A percentile compares a stretch with the other conserved stretches of the same genome.
phyloP scores from a whole-genome alignment of 768 basidiomycete genomes.

The Imleria badia region DNA sequence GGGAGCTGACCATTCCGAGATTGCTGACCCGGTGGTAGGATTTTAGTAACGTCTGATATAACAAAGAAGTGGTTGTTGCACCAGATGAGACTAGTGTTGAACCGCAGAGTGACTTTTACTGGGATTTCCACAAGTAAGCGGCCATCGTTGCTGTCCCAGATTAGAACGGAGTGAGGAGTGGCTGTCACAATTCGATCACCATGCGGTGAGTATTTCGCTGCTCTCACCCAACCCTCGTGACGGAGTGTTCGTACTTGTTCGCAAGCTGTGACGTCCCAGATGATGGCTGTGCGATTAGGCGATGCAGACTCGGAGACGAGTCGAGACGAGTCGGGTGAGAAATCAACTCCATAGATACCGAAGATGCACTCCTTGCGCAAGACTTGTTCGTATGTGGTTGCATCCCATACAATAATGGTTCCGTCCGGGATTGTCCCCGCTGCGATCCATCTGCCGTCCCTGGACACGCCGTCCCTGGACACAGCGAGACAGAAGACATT shows the following conservation, averaged over 20 bases:
- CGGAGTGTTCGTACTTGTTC: neutral
- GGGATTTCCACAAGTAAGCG: neutral
- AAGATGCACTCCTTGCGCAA: neutral
- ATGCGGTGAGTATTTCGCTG: neutral
- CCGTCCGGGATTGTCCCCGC: neutral
- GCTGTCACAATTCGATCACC: neutral
- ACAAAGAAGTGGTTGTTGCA: neutral
- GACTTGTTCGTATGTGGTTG: neutral
- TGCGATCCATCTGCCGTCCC: neutral
- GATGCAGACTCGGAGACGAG: neutral
- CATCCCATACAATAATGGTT: neutral
- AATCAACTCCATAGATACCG: neutral
- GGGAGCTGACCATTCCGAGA: neutral
- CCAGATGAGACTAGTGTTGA: constrained; percentile 5
- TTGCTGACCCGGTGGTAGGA: neutral
- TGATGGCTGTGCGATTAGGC: neutral
- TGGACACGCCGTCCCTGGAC: neutral
- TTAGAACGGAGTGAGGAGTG: neutral
- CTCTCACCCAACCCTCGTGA: neutral
- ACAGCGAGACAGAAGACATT: neutral
- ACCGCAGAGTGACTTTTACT: neutral
- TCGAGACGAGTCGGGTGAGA: neutral
- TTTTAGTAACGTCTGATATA: neutral
- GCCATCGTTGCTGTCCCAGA: neutral
- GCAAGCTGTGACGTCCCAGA: neutral